Base-by-base conservation (phyloP, 2,329 filamentous ascomycete genomes). In the Dactylellina cionopaga region DNA sequence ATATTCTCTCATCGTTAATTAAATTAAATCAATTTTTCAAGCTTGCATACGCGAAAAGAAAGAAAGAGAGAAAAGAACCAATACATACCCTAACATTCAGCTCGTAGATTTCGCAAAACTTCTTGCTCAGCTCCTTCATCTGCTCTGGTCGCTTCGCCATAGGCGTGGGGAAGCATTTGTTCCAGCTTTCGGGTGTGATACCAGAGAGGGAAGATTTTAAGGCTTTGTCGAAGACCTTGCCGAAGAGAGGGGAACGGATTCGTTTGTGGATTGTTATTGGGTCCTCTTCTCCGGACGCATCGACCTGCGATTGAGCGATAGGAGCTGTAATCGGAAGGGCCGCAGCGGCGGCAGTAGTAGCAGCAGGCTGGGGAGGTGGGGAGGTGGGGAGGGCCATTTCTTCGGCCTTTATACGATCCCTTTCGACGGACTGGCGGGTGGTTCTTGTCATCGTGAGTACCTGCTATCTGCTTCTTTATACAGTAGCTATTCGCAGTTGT, bases 101-200 rank as follows among this genome's bases (percentile, higher is more conserved):
- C 22, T 71, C 58, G 22, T 71, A 71, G 15, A 71, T 71, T 9
- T 71, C 66, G 35, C 58, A 64, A 35, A 71, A 71, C 33, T 71
- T 64, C 43, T 52, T 52, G 9, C 51, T 37, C 9, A 71, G 51
- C 13, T 51, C 58, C 31, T 55, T 56, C 66, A 71, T 71, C 43
- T 71, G 51, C 49, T 71, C 58, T 1, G 66, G 59, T 13, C 58
- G 51, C 31, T 35, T 51, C 0, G 51, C 66, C 6, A 37, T 59
- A 7, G 66, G 66, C 11, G 58, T 64, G 19, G 66, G 66, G 25
- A 71, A 71, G 25, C 66, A 71, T 63, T 71, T 71, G 27, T 64
- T 71, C 66, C 66, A 71, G 7, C 29, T 55, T 39, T 71, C 66
- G 5, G 44, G 66, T 9, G 66, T 71, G 54, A 71, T 37, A 15